A percentile compares a stretch with the other conserved stretches of the same genome.
These are phyloP conservation scores for Daphne laureola DNA, from an alignment of 441 rosid species.

Conservation along the genomic window DNA sequence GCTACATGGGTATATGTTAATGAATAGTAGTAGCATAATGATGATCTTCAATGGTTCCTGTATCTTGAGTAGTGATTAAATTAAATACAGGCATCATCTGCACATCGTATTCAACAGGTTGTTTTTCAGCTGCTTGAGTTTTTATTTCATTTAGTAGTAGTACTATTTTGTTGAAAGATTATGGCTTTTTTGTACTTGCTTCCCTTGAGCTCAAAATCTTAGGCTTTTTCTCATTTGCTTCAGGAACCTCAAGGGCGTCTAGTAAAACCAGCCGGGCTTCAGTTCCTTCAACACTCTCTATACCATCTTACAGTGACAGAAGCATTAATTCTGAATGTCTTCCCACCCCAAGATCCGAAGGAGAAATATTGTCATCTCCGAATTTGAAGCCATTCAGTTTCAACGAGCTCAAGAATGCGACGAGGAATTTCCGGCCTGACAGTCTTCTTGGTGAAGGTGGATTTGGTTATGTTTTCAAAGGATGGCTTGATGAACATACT, in stretches of 20 bases:
- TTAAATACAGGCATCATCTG: too few relatives aligned
- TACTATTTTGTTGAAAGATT: too few relatives aligned
- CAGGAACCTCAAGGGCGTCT: slow-evolving; percentile 49
- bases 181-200: not conserved
- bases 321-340: slow-evolving; percentile 38
- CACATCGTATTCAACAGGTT: slow-evolving; percentile 4
- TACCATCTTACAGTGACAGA: slow-evolving; percentile 40
- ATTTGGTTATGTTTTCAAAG: slow-evolving; percentile 60
- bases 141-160: not conserved
- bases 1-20: too few relatives aligned
- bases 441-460: slow-evolving; percentile 67
- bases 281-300: slow-evolving; percentile 46
- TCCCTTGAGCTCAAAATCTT: slow-evolving; percentile 7
- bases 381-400: slow-evolving; percentile 51
- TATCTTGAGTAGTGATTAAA: too few relatives aligned
- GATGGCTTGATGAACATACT: slow-evolving; percentile 54
- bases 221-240: slow-evolving; percentile 17
- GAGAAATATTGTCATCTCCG: slow-evolving; percentile 50
- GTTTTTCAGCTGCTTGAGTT: not conserved
- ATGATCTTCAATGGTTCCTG: too few relatives aligned
- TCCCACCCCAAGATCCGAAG: slow-evolving; percentile 56
- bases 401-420: slow-evolving; percentile 49
- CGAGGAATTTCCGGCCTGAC: slow-evolving; percentile 52
- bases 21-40: too few relatives aligned
- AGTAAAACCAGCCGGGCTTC: slow-evolving; percentile 45